Conservation (phyloP, 208 protist species). For the Leishmania mexicana region DNA sequence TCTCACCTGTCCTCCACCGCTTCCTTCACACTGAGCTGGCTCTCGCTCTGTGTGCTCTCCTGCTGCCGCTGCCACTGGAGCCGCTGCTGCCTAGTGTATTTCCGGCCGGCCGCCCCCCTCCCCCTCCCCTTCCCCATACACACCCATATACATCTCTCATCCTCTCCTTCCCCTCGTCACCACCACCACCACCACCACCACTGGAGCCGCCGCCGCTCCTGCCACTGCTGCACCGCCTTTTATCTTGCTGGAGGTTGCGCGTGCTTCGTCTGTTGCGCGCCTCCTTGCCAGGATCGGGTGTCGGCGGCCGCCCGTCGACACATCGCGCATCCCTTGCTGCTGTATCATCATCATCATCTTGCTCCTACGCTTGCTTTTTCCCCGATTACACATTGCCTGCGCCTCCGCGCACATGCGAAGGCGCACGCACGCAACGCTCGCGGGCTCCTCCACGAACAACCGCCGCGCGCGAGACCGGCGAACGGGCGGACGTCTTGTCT, state of each 20-base stretch:
- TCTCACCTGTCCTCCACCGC: neutral
- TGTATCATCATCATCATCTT: neutral
- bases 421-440: neutral
- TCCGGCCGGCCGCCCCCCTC: too few species aligned
- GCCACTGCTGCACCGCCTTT: too few species aligned
- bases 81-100: too few species aligned
- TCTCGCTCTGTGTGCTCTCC: neutral
- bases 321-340: neutral
- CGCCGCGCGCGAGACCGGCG: neutral
- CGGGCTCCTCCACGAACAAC: neutral
- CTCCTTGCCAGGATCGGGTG: too few species aligned
- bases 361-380: neutral
- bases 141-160: too few species aligned
- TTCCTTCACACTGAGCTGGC: neutral
- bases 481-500: neutral
- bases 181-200: neutral
- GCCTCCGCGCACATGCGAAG: neutral
- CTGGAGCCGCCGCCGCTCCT: too few species aligned
- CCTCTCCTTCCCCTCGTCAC: neutral
- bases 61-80: neutral
- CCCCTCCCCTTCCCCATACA: too few species aligned
- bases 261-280: too few species aligned
- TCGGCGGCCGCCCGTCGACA: neutral
- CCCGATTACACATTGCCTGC: neutral
- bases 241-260: too few species aligned